Evolutionary conservation across 805 yeast genomes (phyloP), one percentile per base, ranked within the genome.

Genomic region (Kodamaea neixiangensis): DNA sequence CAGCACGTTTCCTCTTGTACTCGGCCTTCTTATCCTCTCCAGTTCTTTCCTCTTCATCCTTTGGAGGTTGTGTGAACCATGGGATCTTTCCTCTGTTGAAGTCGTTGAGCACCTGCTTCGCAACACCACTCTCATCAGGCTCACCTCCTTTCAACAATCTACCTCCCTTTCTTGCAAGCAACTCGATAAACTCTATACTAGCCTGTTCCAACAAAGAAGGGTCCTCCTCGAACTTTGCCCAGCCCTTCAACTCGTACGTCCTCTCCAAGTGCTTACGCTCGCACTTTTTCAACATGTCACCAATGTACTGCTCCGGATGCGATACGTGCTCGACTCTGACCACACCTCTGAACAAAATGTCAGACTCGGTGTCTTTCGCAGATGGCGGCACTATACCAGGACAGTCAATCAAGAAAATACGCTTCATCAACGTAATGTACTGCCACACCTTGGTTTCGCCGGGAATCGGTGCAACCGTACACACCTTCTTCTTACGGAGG

Each of bases 391-490:
- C 99, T 65, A 93, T 93, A 72, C 99, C 99, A 2, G 99, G 99
- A 77, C 99, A 94, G 73, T 93, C 99, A 63, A 93, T 94, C 62
- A 93, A 76, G 72, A 92, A 93, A 47, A 93, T 93, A 58, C 93
- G 82, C 78, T 93, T 93, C 97, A 94, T 93, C 61, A 93, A 77
- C 3, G 99, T 92, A 62, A 93, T 92, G 75, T 93, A 93, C 76
- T 93, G 99, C 99, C 99, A 93, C 42, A 93, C 97, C 71, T 93
- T 93, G 33, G 99, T 93, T 68, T 93, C 99, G 68, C 99, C 99
- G 25, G 99, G 99, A 62, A 93, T 91, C 44, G 99, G 99, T 1
- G 99, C 99, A 44, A 93, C 98, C 42, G 80, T 85, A 75, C 98
- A 94, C 44, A 93, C 99, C 74, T 93, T 94, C 81, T 94, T 94